A percentile compares a stretch with the other conserved stretches of the same genome.
Conservation (phyloP, 805 yeast genomes). For the Saturnispora galanensis region DNA sequence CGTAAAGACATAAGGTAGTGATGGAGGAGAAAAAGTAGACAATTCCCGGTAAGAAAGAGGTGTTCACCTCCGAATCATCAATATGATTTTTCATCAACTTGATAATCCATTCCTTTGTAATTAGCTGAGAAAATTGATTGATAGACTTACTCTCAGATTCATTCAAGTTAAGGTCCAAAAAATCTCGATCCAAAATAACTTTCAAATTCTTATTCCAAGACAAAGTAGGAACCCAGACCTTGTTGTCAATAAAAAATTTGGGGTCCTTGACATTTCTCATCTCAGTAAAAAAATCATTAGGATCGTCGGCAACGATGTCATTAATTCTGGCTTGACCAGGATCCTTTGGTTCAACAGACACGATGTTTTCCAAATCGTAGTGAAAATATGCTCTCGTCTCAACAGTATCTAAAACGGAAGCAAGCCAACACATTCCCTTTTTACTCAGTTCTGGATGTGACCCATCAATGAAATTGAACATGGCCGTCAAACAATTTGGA, state of each 20-base stretch:
- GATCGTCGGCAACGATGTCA: constrained; percentile 13
- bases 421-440: constrained; percentile 49
- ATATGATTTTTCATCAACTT: constrained; percentile 41
- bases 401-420: constrained; percentile 33
- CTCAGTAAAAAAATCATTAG: constrained; percentile 38
- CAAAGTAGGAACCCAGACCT: constrained; percentile 54
- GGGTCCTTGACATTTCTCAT: constrained; percentile 39
- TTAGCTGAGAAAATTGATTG: constrained; percentile 30
- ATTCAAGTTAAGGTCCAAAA: constrained; percentile 24
- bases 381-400: constrained; percentile 18
- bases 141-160: constrained; percentile 36
- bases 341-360: constrained; percentile 22
- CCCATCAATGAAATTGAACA: constrained; percentile 40
- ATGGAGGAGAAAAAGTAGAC: constrained; percentile 48
- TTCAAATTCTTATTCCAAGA: constrained; percentile 57
- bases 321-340: constrained; percentile 13
- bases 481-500: constrained; percentile 30
- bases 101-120: constrained; percentile 52
- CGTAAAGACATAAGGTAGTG: constrained; percentile 38
- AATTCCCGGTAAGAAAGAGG: constrained; percentile 56
- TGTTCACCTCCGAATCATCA: constrained; percentile 59
- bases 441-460: constrained; percentile 62
- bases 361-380: constrained; percentile 36
- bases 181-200: constrained; percentile 32
- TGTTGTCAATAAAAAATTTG: constrained; percentile 46